Conservation (phyloP, 2,329 filamentous ascomycete species). For the Alternaria longipes region DNA sequence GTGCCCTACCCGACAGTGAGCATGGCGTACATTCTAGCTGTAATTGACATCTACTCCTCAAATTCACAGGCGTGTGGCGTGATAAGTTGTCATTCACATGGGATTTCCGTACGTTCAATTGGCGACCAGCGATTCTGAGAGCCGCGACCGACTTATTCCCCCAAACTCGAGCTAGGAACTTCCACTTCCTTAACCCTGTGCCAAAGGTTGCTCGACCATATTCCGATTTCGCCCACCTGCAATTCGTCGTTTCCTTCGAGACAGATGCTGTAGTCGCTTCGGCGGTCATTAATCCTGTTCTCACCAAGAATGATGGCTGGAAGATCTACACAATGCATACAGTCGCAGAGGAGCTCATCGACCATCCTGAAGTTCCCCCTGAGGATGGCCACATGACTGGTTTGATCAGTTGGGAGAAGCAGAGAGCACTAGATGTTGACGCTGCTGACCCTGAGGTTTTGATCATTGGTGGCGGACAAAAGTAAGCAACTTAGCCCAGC, state of each 20-base stretch:
- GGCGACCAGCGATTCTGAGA: constrained; percentile 9
- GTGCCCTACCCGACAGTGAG: too few relatives aligned
- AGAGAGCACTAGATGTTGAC: constrained; percentile 14
- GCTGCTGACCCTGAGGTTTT: constrained; percentile 16
- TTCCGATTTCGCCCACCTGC: constrained; percentile 10
- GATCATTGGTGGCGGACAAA: constrained; percentile 36
- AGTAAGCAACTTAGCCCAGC: constrained; percentile 9
- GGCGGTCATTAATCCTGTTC: constrained; percentile 13
- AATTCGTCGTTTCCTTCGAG: constrained; percentile 18
- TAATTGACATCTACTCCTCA: background rate
- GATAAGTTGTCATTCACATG: constrained; percentile 19
- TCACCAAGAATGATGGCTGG: constrained; percentile 15
- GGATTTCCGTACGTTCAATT: constrained; percentile 21
- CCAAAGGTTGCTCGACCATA: constrained; percentile 15
- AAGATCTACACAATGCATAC: constrained; percentile 18
- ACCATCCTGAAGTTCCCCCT: constrained; percentile 11
- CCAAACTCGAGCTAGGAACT: constrained; percentile 4
- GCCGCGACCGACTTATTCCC: constrained; percentile 15
- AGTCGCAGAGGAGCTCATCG: constrained; percentile 14
- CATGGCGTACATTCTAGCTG: too few relatives aligned
- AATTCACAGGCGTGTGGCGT: constrained; percentile 14
- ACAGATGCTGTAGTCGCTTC: constrained; percentile 16
- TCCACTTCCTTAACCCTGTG: too few relatives aligned
- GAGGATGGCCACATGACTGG: constrained; percentile 16
- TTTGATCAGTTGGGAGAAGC: constrained; percentile 15